Conservation (phyloP, 768 basidiomycete genomes). For the Psilocybe tampanensis region DNA sequence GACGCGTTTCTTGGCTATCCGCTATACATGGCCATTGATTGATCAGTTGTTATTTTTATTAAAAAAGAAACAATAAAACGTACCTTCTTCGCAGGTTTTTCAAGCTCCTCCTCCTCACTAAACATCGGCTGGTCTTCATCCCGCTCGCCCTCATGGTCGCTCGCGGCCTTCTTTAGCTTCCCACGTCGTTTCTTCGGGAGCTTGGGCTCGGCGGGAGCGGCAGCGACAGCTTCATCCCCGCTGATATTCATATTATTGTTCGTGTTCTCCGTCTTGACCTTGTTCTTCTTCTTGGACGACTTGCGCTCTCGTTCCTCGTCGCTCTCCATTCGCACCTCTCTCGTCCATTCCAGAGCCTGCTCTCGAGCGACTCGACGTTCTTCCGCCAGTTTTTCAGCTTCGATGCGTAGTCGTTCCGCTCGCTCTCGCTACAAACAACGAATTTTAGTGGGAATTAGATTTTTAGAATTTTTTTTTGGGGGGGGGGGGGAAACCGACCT, state of each 20-base stretch:
- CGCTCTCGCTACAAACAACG: conserved; percentile 57
- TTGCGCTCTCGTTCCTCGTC: conserved; percentile 81
- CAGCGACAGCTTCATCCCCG: conserved; percentile 44
- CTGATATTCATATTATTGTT: too few relatives aligned
- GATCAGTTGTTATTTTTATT: background rate
- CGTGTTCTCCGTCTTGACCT: conserved; percentile 56
- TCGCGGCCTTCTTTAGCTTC: conserved; percentile 65
- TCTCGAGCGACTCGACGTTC: conserved; percentile 76
- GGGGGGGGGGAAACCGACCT: conserved; percentile 47
- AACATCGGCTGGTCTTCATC: conserved; percentile 70
- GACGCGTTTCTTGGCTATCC: conserved; percentile 68
- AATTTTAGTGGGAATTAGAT: background rate
- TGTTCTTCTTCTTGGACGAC: conserved; percentile 55
- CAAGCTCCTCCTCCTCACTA: conserved; percentile 69
- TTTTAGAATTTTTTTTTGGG: background rate
- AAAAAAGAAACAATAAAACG: conserved; percentile 11
- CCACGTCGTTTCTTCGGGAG: conserved; percentile 61
- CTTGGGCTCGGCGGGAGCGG: conserved; percentile 67
- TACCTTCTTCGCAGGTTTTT: conserved; percentile 74
- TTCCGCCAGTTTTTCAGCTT: conserved; percentile 81
- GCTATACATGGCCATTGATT: conserved; percentile 34
- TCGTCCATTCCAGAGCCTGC: conserved; percentile 78
- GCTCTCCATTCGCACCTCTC: conserved; percentile 67
- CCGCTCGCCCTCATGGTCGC: conserved; percentile 40
- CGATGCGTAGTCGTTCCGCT: conserved; percentile 63